Evolutionary conservation across 176 grass and related monocot genomes (phyloP), one percentile per base, ranked within the genome.

Genomic region (Musa beccarii): DNA sequence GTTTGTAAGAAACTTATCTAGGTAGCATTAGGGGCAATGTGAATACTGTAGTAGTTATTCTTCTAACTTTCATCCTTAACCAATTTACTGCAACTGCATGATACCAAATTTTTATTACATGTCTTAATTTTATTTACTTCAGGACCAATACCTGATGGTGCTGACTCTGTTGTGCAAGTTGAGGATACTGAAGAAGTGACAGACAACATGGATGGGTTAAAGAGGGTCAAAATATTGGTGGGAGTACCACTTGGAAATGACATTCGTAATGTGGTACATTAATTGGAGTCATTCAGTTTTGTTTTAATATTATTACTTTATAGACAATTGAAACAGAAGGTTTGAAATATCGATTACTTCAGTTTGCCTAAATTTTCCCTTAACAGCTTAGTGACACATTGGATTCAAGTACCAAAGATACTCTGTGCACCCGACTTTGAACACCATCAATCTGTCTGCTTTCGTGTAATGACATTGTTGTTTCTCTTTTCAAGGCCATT

Each of bases 131-230:
- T 4, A 5, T 71, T 50, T 54, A 10, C 76, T 51, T 19, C 83
- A 91, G 94, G 86, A 17, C 90, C 94, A 16, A 84, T 98, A 66
- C 94, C 88, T n/a, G 94, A 98, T 1, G 94, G 94, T 8, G 88
- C 90, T 1, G 90, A 98, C 49, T 82, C 90, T 23, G 82, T 98
- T 66, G 86, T 98, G 78, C 95, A 93, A 80, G 90, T 93, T 84
- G 95, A 98, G 88, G 82, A 98, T 74, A 93, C 90, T 6, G 78
- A 93, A 80, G 25, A 87, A 86, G 1, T 86, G 21, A 25, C 75
- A 9, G 8, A 17, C 49, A 77, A 1, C 6, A 57, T 54, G 8
- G 80, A 86, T 84, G 90, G 73, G 29, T 28, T 75, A 43, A 98
- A 84, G 80, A 85, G 80, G 63, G 94, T 98, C 53, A 86, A 63